phyloP scores from a whole-genome alignment of 768 basidiomycete species.

The Boletales sp. region DNA sequence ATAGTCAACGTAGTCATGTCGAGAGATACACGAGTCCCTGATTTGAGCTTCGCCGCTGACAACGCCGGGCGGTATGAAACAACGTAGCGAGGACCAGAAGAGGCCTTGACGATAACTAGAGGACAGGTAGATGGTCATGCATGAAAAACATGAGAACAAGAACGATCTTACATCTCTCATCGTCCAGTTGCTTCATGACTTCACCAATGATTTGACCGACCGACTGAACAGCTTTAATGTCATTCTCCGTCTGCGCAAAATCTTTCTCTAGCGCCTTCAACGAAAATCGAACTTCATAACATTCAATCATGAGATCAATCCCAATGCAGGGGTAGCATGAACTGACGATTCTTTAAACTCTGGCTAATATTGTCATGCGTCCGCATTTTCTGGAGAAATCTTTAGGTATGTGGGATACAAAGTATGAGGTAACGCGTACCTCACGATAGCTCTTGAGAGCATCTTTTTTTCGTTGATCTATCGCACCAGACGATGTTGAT shows the following conservation, averaged over 20 bases:
- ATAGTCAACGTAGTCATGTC: conserved; percentile 99
- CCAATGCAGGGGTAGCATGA: background rate
- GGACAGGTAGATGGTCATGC: background rate
- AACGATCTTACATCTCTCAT: conserved; percentile 80
- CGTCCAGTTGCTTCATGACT: conserved; percentile 97
- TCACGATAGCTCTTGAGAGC: conserved; percentile 77
- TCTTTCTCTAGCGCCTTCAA: conserved; percentile 86
- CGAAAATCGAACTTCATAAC: conserved; percentile 74
- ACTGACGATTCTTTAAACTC: conserved; percentile 85
- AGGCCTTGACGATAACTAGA: conserved; percentile 96
- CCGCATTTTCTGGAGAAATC: conserved; percentile 77
- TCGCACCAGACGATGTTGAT: conserved; percentile 52
- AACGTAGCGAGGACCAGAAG: conserved; percentile 96
- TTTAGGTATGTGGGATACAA: background rate
- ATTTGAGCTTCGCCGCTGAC: conserved; percentile 87
- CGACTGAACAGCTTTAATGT: conserved; percentile 98
- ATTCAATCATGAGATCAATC: background rate
- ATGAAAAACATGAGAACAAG: background rate
- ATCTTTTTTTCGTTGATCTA: conserved; percentile 71
- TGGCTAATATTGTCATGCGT: conserved; percentile 85
- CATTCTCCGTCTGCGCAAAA: conserved; percentile 94
- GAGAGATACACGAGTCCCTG: conserved; percentile 91
- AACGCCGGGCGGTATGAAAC: conserved; percentile 94
- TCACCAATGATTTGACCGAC: conserved; percentile 99
- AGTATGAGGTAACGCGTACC: conserved; percentile 34